phyloP scores from a whole-genome alignment of 192 early-diverging fungal genomes.

The Umbelopsis sp. region DNA sequence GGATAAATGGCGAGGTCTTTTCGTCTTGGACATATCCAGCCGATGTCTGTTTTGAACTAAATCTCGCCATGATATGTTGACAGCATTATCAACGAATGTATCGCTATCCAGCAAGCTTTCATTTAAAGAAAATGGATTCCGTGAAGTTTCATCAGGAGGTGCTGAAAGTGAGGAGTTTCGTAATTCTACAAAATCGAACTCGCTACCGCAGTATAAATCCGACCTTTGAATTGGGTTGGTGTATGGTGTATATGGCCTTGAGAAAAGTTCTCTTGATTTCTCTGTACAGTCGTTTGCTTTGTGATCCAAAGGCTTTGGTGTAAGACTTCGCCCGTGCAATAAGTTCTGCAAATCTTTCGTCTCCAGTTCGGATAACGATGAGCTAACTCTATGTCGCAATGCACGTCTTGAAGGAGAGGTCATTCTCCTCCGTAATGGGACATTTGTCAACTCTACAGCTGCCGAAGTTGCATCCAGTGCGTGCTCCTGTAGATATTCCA shows the following conservation, averaged over 20 bases:
- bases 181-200: conserved; percentile 7
- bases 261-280: neutral
- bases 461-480: neutral
- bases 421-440: conserved; percentile 10
- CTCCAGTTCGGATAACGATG: neutral
- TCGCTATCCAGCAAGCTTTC: conserved; percentile 14
- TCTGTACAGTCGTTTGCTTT: neutral
- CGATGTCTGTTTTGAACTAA: conserved; percentile 16
- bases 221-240: neutral
- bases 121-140: conserved; percentile 8
- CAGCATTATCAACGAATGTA: conserved; percentile 7
- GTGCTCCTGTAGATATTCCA: neutral
- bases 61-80: conserved; percentile 10
- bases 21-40: neutral
- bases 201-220: conserved; percentile 2
- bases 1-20: neutral
- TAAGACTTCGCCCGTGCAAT: conserved; percentile 10
- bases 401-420: conserved; percentile 2
- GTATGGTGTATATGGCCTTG: conserved; percentile 4
- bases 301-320: neutral
- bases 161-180: neutral
- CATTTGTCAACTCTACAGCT: neutral
- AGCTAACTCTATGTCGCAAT: neutral
- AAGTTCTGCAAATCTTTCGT: conserved; percentile 4
- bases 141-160: neutral